A percentile compares a stretch with the other conserved stretches of the same genome.
phyloP scores from a whole-genome alignment of 1,284 basidiomycete genomes.

The Cystobasidiaceae sp. region DNA sequence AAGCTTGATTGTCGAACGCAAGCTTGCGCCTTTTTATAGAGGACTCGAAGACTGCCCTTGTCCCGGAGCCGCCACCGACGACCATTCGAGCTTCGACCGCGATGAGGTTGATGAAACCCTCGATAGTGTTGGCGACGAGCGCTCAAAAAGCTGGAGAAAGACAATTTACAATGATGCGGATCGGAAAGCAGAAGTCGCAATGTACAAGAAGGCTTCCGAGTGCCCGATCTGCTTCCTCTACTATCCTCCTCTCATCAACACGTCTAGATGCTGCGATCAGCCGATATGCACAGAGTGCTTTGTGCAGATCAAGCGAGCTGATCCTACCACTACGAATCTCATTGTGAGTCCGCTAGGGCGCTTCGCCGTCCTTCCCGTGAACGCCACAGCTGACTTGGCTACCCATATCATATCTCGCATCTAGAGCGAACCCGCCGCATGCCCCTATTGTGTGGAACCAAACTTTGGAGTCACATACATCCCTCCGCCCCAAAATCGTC shows the following conservation, averaged over 20 bases:
- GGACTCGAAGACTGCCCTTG: constrained; percentile 95
- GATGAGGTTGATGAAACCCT: constrained; percentile 46
- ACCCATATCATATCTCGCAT: no score
- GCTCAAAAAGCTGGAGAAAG: constrained; percentile 13
- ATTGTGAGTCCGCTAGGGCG: constrained; percentile 53
- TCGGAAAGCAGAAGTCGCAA: constrained; percentile 45
- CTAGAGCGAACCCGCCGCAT: constrained; percentile 81
- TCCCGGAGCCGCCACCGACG: no score
- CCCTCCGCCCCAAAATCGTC: constrained; percentile 20
- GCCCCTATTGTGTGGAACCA: constrained; percentile 93
- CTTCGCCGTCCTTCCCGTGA: no score
- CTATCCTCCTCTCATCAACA: constrained; percentile 92
- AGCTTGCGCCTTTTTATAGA: constrained; percentile 90
- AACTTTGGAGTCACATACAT: constrained; percentile 91
- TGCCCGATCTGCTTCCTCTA: constrained; percentile 99
- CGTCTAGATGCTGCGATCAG: constrained; percentile 94
- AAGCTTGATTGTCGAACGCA: constrained; percentile 77
- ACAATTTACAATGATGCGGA: constrained; percentile 29
- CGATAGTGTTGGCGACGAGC: constrained; percentile 27
- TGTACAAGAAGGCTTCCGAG: constrained; percentile 82
- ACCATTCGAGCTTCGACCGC: constrained; percentile 66
- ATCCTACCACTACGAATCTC: constrained; percentile 85
- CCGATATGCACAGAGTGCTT: constrained; percentile 99
- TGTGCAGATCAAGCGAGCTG: constrained; percentile 93
- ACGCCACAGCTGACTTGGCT: no score